These are phyloP conservation scores for Phalaenopsis hybrid DNA, from an alignment of 116 monocot species.

Conservation along the genomic window DNA sequence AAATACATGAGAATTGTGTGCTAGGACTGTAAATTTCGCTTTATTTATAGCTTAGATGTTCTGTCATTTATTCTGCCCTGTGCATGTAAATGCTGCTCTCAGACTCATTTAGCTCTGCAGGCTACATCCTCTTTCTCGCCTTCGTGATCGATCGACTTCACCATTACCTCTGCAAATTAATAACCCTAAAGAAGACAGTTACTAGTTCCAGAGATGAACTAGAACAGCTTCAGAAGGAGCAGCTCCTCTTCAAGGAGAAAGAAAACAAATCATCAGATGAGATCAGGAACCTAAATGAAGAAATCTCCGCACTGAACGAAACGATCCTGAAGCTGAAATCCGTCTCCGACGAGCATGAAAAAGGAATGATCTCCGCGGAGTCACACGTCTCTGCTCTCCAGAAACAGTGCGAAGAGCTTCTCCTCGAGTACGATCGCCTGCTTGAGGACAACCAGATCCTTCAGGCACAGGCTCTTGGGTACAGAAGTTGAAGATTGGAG, in stretches of 20 bases:
- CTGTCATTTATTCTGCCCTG: background rate
- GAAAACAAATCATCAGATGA: constrained; percentile 31
- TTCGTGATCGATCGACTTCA: constrained; percentile 56
- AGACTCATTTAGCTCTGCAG: constrained; percentile 24
- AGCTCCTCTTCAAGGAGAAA: constrained; percentile 24
- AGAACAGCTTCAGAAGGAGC: constrained; percentile 43
- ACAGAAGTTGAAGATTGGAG: constrained; percentile 17
- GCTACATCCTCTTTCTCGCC: constrained; percentile 55
- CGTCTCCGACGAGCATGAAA: constrained; percentile 32
- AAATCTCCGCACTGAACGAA: constrained; percentile 29
- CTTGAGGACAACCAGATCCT: constrained; percentile 67
- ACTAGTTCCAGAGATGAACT: constrained; percentile 33
- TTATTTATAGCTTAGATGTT: background rate
- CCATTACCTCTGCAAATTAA: constrained; percentile 44
- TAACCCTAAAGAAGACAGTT: constrained; percentile 22
- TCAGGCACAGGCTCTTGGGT: constrained; percentile 35
- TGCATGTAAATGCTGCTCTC: background rate
- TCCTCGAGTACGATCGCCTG: constrained; percentile 57
- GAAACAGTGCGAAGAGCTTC: constrained; percentile 57
- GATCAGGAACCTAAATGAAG: constrained; percentile 34
- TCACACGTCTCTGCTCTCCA: constrained; percentile 46
- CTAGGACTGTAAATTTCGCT: too few species aligned
- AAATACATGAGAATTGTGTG: too few species aligned
- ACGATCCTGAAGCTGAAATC: constrained; percentile 32
- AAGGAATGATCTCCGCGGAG: constrained; percentile 34